Percentiles rank a stretch among this genome's conserved stretches.
phyloP scores from a whole-genome alignment of 495 filamentous ascomycete species.

The Sphaerosporella brunnea region DNA sequence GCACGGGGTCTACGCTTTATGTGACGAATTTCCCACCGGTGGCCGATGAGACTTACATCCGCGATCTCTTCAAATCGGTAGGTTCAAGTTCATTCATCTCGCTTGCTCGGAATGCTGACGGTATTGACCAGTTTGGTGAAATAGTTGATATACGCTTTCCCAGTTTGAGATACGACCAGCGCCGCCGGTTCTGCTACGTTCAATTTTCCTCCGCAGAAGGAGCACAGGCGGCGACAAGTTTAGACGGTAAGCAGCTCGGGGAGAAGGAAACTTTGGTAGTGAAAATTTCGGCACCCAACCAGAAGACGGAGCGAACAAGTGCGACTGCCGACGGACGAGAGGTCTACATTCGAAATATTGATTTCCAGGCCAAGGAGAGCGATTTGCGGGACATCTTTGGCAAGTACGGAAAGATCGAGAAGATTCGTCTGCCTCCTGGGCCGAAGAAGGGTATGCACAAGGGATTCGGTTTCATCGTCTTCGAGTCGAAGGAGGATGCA shows the following conservation, averaged over 20 bases:
- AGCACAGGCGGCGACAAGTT: constrained; percentile 46
- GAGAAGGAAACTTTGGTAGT: constrained; percentile 47
- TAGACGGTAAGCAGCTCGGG: constrained; percentile 52
- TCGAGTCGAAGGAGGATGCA: constrained; percentile 54
- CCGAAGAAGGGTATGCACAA: constrained; percentile 47
- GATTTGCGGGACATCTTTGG: constrained; percentile 53
- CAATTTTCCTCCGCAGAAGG: constrained; percentile 52
- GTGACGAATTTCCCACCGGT: constrained; percentile 80
- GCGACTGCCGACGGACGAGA: constrained; percentile 64
- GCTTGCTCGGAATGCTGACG: constrained; percentile 16
- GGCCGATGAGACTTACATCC: constrained; percentile 66
- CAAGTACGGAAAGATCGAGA: constrained; percentile 56
- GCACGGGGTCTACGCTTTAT: constrained; percentile 60
- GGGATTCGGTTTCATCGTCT: constrained; percentile 63
- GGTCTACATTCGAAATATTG: constrained; percentile 60
- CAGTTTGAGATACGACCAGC: constrained; percentile 70
- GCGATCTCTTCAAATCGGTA: constrained; percentile 50
- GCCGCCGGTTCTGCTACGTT: constrained; percentile 84
- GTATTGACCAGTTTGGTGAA: constrained; percentile 43
- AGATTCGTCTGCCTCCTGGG: constrained; percentile 42
- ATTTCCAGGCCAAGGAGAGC: constrained; percentile 44
- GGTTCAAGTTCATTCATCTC: constrained; percentile 14
- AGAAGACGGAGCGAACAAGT: constrained; percentile 63
- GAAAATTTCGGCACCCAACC: constrained; percentile 66
- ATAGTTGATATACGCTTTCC: constrained; percentile 78